Evolutionary conservation across 2,329 filamentous ascomycete species (phyloP), one percentile per base, ranked within the genome.

Genomic region (Sporothrix phasma): DNA sequence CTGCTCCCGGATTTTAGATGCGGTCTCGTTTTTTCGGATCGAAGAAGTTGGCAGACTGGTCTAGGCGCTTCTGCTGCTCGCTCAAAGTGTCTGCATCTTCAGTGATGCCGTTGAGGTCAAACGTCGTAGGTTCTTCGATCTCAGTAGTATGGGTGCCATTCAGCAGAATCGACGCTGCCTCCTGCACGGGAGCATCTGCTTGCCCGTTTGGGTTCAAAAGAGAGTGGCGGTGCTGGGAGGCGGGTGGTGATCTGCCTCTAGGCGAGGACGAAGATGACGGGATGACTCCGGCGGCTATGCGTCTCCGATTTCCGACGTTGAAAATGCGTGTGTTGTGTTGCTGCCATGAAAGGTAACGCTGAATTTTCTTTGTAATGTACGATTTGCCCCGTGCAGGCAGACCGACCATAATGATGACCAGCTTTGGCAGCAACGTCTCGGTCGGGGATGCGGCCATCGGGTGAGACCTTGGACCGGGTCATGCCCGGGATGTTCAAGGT

Each of bases 331-430:
- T 94, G 72, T 96, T 90, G 76, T 99, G 93, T 73, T 99, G 94
- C 72, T 97, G 86, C 94, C 94, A 99, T 59, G 95, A 93, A 60
- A 99, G 79, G 73, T 97, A 99, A 67, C 94, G 85, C 65, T 94
- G 89, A 67, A 99, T 84, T 78, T 99, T 99, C 80, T 97, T 97
- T 67, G 94, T 97, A 71, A 99, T 96, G 77, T 99, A 99, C 63
- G 92, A 97, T 78, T 99, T 99, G 73, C 94, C 94, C 71, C 94
- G 83, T 10, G 94, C 94, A 2, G 94, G 94, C 70, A 99, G 79
- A 68, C 94, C 94, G 66, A 99, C 94, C 94, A 99, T 99, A 74
- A 99, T 87, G 71, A 99, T 96, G 73, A 97, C 91, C 67, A 99
- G 81, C 80, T 99, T 99, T 46, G n/a, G 94, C 89, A 59, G 92